A percentile compares a stretch with the other conserved stretches of the same genome.
Conservation (phyloP, 1,284 basidiomycete genomes). For the Cryptococcus sp. region DNA sequence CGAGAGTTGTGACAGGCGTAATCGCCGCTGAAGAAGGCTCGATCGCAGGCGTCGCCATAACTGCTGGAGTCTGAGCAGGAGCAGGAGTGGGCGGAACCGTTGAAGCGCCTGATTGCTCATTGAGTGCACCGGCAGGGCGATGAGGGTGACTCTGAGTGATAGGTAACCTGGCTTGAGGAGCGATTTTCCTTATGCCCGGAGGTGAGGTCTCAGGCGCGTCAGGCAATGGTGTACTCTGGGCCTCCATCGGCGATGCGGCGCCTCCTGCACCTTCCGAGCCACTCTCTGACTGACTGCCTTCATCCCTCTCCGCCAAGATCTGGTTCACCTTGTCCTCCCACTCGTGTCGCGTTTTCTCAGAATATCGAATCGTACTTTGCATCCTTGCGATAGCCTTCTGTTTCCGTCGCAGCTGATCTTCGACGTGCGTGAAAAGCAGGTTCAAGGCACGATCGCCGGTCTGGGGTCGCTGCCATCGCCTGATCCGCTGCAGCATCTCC, state of each 20-base stretch:
- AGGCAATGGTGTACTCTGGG: slow-evolving; percentile 4
- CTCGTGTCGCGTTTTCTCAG: slow-evolving; percentile 94
- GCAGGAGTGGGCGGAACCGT: slow-evolving; percentile 5
- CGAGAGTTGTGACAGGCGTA: slow-evolving; percentile 5
- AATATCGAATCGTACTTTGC: slow-evolving; percentile 96
- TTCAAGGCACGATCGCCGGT: slow-evolving; percentile 83
- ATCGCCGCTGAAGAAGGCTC: slow-evolving; percentile 5
- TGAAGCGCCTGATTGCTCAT: slow-evolving; percentile 17
- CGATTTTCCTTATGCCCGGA: slow-evolving; percentile 43
- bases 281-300: slow-evolving; percentile 51
- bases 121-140: slow-evolving; percentile 23
- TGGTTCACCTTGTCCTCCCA: slow-evolving; percentile 87
- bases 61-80: too few species aligned
- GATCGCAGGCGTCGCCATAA: not conserved
- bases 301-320: slow-evolving; percentile 64
- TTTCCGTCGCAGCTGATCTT: slow-evolving; percentile 87
- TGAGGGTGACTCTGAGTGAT: slow-evolving; percentile 49
- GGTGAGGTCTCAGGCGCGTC: slow-evolving; percentile 34
- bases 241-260: slow-evolving; percentile 10
- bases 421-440: slow-evolving; percentile 80
- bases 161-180: slow-evolving; percentile 45
- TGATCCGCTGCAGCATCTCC: slow-evolving; percentile 74
- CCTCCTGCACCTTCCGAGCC: slow-evolving; percentile 33
- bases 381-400: slow-evolving; percentile 92
- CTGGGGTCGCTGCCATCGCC: slow-evolving; percentile 78